Evolutionary conservation across 768 basidiomycete genomes (phyloP).

Genomic region (Lyophyllum atratum): DNA sequence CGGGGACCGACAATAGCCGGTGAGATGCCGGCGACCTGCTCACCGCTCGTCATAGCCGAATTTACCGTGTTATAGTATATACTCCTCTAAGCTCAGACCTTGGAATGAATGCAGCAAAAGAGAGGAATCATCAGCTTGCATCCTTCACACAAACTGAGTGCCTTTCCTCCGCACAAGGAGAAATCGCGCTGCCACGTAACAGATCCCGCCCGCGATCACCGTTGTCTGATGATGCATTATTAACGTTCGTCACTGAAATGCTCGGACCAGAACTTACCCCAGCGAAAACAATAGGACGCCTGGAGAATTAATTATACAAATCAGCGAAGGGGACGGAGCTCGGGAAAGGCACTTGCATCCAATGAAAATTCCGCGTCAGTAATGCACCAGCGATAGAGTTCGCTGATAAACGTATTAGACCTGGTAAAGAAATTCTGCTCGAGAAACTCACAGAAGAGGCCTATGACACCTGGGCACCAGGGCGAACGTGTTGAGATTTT

Average conservation of each 20-base stretch:
- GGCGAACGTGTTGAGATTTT: not conserved
- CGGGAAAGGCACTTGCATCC: conserved; percentile 30
- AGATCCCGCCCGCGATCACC: not conserved
- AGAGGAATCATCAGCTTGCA: not conserved
- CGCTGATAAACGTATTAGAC: conserved; percentile 22
- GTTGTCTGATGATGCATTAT: not conserved
- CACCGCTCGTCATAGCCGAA: no score
- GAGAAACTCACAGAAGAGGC: conserved; percentile 35
- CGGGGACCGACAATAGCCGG: not conserved
- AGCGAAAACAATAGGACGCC: conserved; percentile 5
- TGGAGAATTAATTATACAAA: not conserved
- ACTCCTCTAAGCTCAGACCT: no score
- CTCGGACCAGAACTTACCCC: not conserved
- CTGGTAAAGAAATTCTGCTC: not conserved
- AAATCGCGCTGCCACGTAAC: conserved; percentile 1
- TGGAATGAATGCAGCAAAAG: not conserved
- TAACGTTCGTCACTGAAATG: not conserved
- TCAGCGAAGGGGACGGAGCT: no score
- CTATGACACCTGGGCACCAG: conserved; percentile 21
- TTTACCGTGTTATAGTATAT: no score
- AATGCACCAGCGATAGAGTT: conserved; percentile 53
- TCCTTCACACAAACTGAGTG: not conserved
- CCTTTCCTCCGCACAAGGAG: not conserved
- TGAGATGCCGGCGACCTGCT: not conserved
- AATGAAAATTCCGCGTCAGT: conserved; percentile 42